Base-by-base conservation (phyloP, 805 yeast species). In the Myxozyma geophila region DNA sequence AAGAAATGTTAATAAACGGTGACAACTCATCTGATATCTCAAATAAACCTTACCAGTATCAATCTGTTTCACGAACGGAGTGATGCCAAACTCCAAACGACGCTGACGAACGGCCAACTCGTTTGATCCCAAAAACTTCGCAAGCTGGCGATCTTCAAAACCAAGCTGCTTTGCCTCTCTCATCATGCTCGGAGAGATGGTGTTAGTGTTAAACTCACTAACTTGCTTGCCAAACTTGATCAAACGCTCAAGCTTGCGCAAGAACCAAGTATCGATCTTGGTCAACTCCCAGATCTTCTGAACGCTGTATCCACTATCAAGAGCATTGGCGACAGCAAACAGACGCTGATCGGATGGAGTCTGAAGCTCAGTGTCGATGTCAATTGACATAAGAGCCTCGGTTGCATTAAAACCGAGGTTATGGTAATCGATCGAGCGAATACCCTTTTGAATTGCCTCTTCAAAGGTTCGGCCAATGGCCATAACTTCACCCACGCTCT, bases 401-500 rank as follows among this genome's bases (percentile, higher is more conserved):
- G 96, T 89, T 72, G 87, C 86, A 62, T 78, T 80, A 86, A 95
- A 95, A 64, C 99, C 99, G 72, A 92, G 81, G 82, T 95, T 95
- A 68, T 89, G 96, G 78, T 95, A 93, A 75, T 95, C 99, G 40
- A 96, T 92, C 17, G 96, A 89, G 78, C 99, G 85, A 70, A 95
- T 92, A 62, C 98, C 99, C 80, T 93, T 93, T 78, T 95, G 99
- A 69, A 93, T 90, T 9, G 98, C 96, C 77, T 93, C 99, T 79
- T 93, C 99, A 71, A 93, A 93, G 35, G 96, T 93, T 77, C 99
- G 85, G 74, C 99, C 99, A 74, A 93, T 90, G 70, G 93, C 85
- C 99, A 93, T 93, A 58, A 95, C 98, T 78, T 93, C 99, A 82
- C 99, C 99, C 70, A 93, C 98, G 67, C 98, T 92, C 80, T 93